phyloP scores from a whole-genome alignment of 306 rosid species.

The Prinsepia uniflora region DNA sequence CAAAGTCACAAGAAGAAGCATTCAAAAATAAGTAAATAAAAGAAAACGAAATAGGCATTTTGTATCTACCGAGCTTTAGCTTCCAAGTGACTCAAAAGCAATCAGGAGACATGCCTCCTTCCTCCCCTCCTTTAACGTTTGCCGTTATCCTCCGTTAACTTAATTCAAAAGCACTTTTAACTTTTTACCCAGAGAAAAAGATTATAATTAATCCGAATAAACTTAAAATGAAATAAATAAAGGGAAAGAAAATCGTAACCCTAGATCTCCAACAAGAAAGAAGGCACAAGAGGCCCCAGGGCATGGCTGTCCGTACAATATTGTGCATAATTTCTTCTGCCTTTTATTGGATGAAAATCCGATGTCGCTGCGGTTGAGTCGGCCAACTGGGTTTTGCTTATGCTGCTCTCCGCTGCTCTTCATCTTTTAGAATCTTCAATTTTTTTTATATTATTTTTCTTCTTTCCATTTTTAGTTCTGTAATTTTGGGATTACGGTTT shows the following conservation, averaged over 20 bases:
- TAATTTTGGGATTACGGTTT: slow-evolving; percentile 42
- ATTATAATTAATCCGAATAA: not conserved
- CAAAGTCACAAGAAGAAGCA: not conserved
- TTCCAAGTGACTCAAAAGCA: not conserved
- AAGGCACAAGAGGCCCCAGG: not conserved
- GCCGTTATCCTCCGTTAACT: not conserved
- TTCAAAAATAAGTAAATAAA: too few species aligned
- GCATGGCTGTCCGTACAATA: slow-evolving; percentile 11
- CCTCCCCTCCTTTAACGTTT: not conserved
- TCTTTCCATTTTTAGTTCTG: slow-evolving; percentile 7
- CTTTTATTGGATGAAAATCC: slow-evolving; percentile 16
- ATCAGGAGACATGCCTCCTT: too few species aligned
- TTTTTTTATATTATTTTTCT: not conserved
- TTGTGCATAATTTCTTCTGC: slow-evolving; percentile 2
- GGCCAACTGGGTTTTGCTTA: slow-evolving; percentile 12
- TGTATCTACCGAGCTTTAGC: not conserved
- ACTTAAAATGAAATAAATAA: not conserved
- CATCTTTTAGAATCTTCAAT: not conserved
- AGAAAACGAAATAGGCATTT: not conserved
- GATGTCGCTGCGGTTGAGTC: slow-evolving; percentile 18
- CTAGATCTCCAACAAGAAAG: slow-evolving; percentile 18
- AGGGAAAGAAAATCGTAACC: not conserved
- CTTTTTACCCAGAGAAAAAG: slow-evolving; percentile 3
- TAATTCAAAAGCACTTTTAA: slow-evolving; percentile 4
- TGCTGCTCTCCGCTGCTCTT: not conserved